Base-by-base conservation (phyloP, 768 basidiomycete species). In the Gloeopeniophorella convolvens region DNA sequence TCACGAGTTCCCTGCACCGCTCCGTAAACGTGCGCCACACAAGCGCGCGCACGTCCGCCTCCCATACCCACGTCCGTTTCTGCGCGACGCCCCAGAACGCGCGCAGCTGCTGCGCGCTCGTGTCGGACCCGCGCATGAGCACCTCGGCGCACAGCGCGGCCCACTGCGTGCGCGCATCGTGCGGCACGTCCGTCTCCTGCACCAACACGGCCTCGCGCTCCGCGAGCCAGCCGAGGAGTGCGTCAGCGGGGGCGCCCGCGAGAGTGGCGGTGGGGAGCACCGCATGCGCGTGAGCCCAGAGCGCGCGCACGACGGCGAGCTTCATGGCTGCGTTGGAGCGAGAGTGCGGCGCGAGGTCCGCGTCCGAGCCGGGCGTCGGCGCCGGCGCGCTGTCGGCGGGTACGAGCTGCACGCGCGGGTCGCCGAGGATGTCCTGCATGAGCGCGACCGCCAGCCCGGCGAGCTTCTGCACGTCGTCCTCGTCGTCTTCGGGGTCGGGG, bases 11-110 rank as follows among this genome's bases (percentile, higher is more conserved):
- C 45, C 62, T 67, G 85, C 87, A 89, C 16, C 69, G 69, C 48
- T 77, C 70, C 18, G 74, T 67, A 56, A 80, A 81, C 20, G 65
- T 65, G 24, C 68, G 65, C 87, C 87, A 90, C 6, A 84, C 72
- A 0, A 66, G 48, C 21, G 68, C 68, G n/a, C 72, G 72, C 33
- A 75, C 70, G 23, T 70, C 70, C 65, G 71, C 76, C 28, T 58
- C 26, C 68, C 68, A 70, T 5, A 61, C 58, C 62, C 66, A 69
- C 12, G 46, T 42, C 21, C 61, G 56, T 58, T 62, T 3, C 56
- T 50, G 21, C 56, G 42, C 42, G 62, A n/a, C 59, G 30, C 63
- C 62, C 23, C 69, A 69, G 54, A 48, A 53, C 53, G 46, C 20
- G 64, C 65, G 57, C 48, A 87, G 86, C 24, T 62, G 68, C 44